Conservation (phyloP, 208 protist genomes). For the Trypanosoma platydactyli region DNA sequence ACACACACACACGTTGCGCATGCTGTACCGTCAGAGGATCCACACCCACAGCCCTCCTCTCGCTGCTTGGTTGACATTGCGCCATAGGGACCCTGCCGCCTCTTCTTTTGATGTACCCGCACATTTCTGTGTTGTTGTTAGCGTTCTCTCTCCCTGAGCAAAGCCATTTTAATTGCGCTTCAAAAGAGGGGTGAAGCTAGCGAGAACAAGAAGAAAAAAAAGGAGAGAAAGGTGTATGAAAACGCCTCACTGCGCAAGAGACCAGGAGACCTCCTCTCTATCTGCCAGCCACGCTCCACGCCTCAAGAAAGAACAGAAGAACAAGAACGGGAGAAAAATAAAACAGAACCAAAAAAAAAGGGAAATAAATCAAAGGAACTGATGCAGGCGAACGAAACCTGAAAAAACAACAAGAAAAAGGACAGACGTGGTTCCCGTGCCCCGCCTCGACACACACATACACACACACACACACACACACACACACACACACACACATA, state of each 20-base stretch:
- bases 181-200: neutral
- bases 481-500: neutral
- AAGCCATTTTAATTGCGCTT: neutral
- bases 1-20: no score
- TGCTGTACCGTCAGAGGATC: no score
- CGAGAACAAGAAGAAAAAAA: neutral
- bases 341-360: conserved; percentile 12
- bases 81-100: no score
- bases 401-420: neutral
- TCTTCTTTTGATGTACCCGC: no score
- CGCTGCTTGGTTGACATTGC: no score
- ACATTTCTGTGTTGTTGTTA: no score
- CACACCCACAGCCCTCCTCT: no score
- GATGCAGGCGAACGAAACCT: neutral
- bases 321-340: neutral
- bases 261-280: no score
- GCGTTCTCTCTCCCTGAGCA: no score
- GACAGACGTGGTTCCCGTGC: no score
- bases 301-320: neutral
- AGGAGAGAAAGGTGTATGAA: conserved; percentile 2
- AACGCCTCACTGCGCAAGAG: no score
- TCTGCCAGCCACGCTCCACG: neutral
- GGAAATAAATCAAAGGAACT: neutral
- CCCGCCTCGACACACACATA: no score
- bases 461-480: conserved; percentile 6